Evolutionary conservation across 345 rosid species (phyloP).

Genomic region (Garcia nutans): DNA sequence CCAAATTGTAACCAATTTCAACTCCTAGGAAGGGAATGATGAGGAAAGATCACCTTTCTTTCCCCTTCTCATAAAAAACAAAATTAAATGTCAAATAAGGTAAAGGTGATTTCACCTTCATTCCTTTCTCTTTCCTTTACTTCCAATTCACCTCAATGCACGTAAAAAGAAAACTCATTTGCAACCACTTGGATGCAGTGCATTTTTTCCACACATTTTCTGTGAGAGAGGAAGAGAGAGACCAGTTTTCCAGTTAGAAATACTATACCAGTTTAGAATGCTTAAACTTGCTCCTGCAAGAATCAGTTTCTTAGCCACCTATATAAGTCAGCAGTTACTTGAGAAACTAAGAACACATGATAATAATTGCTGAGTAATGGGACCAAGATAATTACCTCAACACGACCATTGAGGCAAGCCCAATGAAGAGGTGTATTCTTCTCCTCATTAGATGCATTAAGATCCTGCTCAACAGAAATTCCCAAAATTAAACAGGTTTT

Average conservation of each 20-base stretch:
- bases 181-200: neutral
- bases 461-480: conserved; percentile 46
- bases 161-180: neutral
- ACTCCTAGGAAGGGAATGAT: neutral
- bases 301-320: conserved; percentile 79
- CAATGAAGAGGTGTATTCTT: conserved; percentile 88
- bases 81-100: neutral
- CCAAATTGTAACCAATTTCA: neutral
- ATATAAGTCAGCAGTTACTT: conserved; percentile 12
- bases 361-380: neutral
- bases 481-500: conserved; percentile 10
- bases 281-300: conserved; percentile 74
- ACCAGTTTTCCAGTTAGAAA: neutral
- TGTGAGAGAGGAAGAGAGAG: too few species aligned
- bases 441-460: conserved; percentile 66
- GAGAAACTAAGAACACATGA: neutral
- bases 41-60: neutral
- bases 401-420: conserved; percentile 86
- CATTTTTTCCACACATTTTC: too few species aligned
- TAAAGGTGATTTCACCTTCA: neutral
- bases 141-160: neutral
- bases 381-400: conserved; percentile 49
- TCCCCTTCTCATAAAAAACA: neutral
- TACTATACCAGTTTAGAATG: conserved; percentile 59
- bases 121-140: neutral